Conservation (phyloP, 2,329 filamentous ascomycete genomes). For the Drechslerella coelobrocha region DNA sequence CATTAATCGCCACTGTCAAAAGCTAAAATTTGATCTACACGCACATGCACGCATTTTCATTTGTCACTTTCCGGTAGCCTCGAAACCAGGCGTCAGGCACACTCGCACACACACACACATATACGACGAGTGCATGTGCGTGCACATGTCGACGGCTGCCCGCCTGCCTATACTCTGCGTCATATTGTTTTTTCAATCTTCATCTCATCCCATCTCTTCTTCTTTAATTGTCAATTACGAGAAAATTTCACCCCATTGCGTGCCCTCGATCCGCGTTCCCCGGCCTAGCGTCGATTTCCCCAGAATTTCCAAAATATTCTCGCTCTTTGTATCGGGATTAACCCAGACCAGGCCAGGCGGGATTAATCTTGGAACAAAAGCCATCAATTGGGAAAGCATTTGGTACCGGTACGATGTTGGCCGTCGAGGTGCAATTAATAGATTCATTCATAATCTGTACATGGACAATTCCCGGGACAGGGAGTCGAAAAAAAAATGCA, state of each 20-base stretch:
- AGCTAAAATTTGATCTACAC: too few relatives aligned
- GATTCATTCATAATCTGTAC: too few relatives aligned
- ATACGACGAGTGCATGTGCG: too few relatives aligned
- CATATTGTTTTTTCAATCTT: not conserved
- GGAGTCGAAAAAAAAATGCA: too few relatives aligned
- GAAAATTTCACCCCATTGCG: conserved; percentile 48
- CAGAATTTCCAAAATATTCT: conserved; percentile 29
- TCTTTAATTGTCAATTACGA: not conserved
- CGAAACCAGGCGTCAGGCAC: not conserved
- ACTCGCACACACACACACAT: not conserved
- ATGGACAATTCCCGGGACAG: too few relatives aligned
- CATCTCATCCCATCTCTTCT: conserved; percentile 1
- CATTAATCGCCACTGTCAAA: too few relatives aligned
- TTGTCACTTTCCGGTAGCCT: conserved; percentile 26
- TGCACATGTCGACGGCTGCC: conserved; percentile 21
- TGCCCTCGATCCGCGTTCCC: conserved; percentile 43
- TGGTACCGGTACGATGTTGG: not conserved
- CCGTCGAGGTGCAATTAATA: not conserved
- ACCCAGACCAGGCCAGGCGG: conserved; percentile 24
- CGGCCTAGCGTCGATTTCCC: conserved; percentile 45
- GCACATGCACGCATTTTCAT: too few relatives aligned
- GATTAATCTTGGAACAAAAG: conserved; percentile 45
- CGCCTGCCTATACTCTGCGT: too few relatives aligned
- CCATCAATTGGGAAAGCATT: not conserved
- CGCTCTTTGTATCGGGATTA: conserved; percentile 6